phyloP scores from a whole-genome alignment of 1,284 basidiomycete species.

The Cryptococcus jaspeensis region DNA sequence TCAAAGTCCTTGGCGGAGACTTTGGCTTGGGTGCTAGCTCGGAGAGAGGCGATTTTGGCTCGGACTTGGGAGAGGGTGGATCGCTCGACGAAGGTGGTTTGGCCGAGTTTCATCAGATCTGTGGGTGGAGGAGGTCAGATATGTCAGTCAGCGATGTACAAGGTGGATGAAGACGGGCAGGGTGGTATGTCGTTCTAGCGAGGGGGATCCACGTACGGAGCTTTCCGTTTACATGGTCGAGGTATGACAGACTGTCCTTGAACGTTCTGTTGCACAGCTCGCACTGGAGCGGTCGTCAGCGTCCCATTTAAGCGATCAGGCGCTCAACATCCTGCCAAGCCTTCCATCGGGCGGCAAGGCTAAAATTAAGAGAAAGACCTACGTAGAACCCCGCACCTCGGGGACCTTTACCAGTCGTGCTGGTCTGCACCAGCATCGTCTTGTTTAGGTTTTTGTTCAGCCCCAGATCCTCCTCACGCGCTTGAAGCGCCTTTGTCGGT shows the following conservation, averaged over 20 bases:
- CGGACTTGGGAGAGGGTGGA: conserved; percentile 91
- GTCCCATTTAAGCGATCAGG: background rate
- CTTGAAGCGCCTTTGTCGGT: conserved; percentile 84
- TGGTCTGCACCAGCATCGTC: conserved; percentile 74
- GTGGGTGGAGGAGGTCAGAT: conserved; percentile 3
- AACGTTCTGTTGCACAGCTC: conserved; percentile 85
- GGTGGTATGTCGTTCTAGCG: background rate
- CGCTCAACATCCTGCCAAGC: background rate
- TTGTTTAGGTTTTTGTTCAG: conserved; percentile 89
- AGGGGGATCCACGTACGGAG: conserved; percentile 70
- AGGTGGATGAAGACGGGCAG: background rate
- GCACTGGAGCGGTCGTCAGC: conserved; percentile 55
- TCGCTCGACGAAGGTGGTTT: conserved; percentile 85
- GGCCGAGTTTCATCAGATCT: conserved; percentile 85
- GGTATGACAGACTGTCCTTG: conserved; percentile 88
- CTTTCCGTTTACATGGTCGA: conserved; percentile 95
- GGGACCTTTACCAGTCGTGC: conserved; percentile 71
- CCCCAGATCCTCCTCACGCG: conserved; percentile 73
- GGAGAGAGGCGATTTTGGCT: conserved; percentile 78
- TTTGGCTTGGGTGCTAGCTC: conserved; percentile 77
- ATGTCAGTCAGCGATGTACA: conserved; percentile 7
- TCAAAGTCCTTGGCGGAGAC: conserved; percentile 84
- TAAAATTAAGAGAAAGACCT: conserved; percentile 24
- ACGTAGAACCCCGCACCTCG: conserved; percentile 84
- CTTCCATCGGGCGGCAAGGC: background rate